phyloP scores from a whole-genome alignment of 1,284 basidiomycete genomes.

The Neolentinus lepideus region DNA sequence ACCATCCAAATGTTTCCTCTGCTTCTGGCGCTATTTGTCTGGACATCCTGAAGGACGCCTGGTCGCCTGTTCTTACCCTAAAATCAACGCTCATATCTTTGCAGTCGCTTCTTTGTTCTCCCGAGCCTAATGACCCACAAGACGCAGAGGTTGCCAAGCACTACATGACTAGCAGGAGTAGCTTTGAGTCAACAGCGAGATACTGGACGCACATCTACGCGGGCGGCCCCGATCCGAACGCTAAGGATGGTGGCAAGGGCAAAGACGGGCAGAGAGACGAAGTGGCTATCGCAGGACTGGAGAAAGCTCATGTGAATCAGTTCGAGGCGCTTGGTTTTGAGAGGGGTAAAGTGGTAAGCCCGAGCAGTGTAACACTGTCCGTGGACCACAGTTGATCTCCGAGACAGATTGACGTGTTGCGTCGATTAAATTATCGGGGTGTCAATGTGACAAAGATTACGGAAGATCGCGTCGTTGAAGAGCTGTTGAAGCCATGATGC shows the following conservation, averaged over 20 bases:
- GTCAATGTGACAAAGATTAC: conserved; percentile 52
- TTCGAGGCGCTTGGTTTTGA: conserved; percentile 74
- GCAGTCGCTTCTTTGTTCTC: conserved; percentile 92
- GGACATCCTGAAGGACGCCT: conserved; percentile 85
- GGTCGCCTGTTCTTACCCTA: conserved; percentile 91
- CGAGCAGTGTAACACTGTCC: conserved; percentile 17
- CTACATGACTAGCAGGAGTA: conserved; percentile 80
- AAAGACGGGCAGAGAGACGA: conserved; percentile 37
- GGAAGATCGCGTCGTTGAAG: conserved; percentile 54
- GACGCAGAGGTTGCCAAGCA: conserved; percentile 98
- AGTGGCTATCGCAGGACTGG: conserved; percentile 69
- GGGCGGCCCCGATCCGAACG: conserved; percentile 44
- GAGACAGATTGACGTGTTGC: conserved; percentile 77
- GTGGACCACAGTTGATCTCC: background rate
- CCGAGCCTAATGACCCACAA: conserved; percentile 96
- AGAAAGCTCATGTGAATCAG: conserved; percentile 65
- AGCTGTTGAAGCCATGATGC: conserved; percentile 36
- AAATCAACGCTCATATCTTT: conserved; percentile 96
- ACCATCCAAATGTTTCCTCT: conserved; percentile 96
- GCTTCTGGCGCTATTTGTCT: conserved; percentile 91
- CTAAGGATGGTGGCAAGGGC: conserved; percentile 28
- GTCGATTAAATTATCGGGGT: conserved; percentile 89
- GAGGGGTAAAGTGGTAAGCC: conserved; percentile 69
- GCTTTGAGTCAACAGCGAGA: conserved; percentile 89
- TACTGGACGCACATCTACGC: conserved; percentile 95